These are phyloP conservation scores for Chenopodium berlandieri DNA, from an alignment of 148 eudicot genomes.

Conservation along the genomic window DNA sequence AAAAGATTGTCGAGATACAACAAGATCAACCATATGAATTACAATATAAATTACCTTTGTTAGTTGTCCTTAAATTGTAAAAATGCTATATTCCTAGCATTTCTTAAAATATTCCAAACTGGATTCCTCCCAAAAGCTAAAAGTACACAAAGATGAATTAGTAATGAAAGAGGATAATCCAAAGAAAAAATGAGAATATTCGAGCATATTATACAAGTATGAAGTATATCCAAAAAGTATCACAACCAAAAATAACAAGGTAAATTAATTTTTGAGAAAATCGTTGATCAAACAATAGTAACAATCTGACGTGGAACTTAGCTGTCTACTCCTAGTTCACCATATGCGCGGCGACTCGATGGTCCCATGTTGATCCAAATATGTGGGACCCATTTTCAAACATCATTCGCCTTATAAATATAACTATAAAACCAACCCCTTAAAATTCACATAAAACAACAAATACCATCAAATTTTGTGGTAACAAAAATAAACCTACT, in stretches of 20 bases:
- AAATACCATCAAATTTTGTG: background rate
- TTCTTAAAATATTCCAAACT: background rate
- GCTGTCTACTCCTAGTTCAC: conserved; percentile 42
- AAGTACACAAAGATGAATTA: background rate
- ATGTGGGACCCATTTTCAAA: conserved; percentile 20
- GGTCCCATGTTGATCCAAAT: conserved; percentile 19
- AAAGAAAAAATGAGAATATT: conserved; percentile 35
- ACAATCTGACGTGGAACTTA: conserved; percentile 64
- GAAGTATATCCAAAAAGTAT: conserved; percentile 37
- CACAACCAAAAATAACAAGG: too few species aligned
- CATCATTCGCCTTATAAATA: conserved; percentile 4
- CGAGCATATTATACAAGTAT: conserved; percentile 24
- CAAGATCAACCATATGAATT: too few species aligned
- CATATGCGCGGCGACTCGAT: conserved; percentile 52
- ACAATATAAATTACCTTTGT: too few species aligned
- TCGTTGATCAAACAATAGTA: conserved; percentile 12
- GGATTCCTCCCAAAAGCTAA: background rate
- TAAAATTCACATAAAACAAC: background rate
- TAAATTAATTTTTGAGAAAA: background rate
- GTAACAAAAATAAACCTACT: background rate
- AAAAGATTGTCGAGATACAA: too few species aligned
- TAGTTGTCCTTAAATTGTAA: too few species aligned
- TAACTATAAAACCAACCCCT: background rate
- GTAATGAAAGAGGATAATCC: background rate
- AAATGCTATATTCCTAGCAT: background rate